Percentiles rank a stretch among this genome's conserved stretches.
Conservation (phyloP, 192 early-diverging fungal genomes). For the Umbelopsis sp. region DNA sequence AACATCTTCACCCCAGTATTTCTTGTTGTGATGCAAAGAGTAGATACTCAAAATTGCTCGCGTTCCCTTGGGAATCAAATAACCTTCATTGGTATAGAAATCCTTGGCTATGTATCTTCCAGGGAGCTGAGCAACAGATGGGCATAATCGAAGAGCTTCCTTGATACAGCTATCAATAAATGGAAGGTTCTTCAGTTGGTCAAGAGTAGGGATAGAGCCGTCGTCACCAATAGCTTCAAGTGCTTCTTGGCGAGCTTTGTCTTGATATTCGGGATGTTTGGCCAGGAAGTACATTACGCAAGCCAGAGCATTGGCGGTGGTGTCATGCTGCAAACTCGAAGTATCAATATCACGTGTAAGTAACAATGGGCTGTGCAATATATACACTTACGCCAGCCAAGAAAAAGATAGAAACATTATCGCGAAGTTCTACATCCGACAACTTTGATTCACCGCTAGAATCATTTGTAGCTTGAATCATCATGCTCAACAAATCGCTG, state of each 20-base stretch:
- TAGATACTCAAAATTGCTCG: slow-evolving; percentile 45
- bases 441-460: background rate
- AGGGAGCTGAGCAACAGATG: background rate
- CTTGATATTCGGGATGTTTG: slow-evolving; percentile 27
- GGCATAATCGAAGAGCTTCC: slow-evolving; percentile 15
- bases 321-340: slow-evolving; percentile 31
- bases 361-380: background rate
- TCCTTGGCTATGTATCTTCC: slow-evolving; percentile 6
- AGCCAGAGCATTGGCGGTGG: slow-evolving; percentile 32
- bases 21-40: slow-evolving; percentile 42
- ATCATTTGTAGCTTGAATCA: slow-evolving; percentile 29
- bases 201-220: slow-evolving; percentile 47
- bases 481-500: slow-evolving; percentile 35
- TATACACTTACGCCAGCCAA: slow-evolving; percentile 21
- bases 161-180: slow-evolving; percentile 18
- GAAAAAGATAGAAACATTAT: slow-evolving; percentile 25
- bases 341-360: background rate
- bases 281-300: slow-evolving; percentile 24
- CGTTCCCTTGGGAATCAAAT: slow-evolving; percentile 19
- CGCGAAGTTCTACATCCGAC: slow-evolving; percentile 27
- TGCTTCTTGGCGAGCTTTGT: slow-evolving; percentile 33
- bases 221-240: slow-evolving; percentile 26
- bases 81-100: slow-evolving; percentile 3
- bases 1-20: slow-evolving; percentile 43
- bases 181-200: slow-evolving; percentile 7